Percentiles rank a stretch among this genome's conserved stretches.
phyloP scores from a whole-genome alignment of 2,329 filamentous ascomycete genomes.

The Fusarium mexicanum region DNA sequence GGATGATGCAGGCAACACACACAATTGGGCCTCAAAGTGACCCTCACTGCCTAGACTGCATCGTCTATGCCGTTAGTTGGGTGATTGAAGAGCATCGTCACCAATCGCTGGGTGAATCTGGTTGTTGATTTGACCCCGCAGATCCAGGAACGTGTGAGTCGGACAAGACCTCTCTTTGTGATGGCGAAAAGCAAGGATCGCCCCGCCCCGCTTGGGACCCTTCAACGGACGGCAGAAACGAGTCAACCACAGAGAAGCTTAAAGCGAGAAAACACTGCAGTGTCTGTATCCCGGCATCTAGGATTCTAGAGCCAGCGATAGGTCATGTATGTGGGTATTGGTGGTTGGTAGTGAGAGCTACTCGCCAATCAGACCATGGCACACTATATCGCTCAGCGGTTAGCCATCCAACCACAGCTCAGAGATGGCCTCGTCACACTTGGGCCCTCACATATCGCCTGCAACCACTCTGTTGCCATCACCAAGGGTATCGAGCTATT shows the following conservation, averaged over 20 bases:
- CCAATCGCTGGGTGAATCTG: constrained; percentile 9
- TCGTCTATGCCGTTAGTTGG: constrained; percentile 7
- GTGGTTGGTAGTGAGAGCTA: constrained; percentile 29
- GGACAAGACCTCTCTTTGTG: constrained; percentile 17
- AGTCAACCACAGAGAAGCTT: constrained; percentile 17
- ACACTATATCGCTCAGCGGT: constrained; percentile 48
- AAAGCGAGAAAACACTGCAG: constrained; percentile 13
- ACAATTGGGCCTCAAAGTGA: constrained; percentile 37
- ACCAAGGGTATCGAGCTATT: constrained; percentile 50
- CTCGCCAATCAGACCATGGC: constrained; percentile 36
- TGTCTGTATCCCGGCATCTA: constrained; percentile 15
- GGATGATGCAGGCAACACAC: constrained; percentile 27
- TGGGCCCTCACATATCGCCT: constrained; percentile 36
- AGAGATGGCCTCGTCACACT: constrained; percentile 36
- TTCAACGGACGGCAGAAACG: background rate
- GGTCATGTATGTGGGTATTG: constrained; percentile 23
- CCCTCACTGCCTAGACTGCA: background rate
- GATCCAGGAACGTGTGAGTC: constrained; percentile 32
- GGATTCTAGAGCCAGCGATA: constrained; percentile 19
- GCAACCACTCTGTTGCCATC: constrained; percentile 45
- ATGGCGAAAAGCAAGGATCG: constrained; percentile 20
- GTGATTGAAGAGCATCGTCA: constrained; percentile 2
- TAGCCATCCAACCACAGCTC: constrained; percentile 56
- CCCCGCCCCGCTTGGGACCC: constrained; percentile 26
- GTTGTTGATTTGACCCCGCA: background rate